Conservation (phyloP, 2,329 filamentous ascomycete species). For the Paecilomyces formosus region DNA sequence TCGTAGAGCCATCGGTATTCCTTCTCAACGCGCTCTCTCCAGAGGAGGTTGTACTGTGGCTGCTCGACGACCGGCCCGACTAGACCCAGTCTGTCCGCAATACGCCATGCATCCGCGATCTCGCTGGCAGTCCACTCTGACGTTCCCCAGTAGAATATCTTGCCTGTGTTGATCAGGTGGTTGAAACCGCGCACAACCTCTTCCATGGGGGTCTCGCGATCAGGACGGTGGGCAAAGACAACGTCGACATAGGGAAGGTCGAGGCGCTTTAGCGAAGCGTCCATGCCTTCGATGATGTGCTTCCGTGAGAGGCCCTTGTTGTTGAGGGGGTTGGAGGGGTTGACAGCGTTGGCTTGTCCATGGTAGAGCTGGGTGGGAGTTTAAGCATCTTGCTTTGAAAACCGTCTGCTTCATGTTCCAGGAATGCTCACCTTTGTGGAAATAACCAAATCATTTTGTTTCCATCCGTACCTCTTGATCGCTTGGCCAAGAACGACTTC, state of each 20-base stretch:
- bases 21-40: conserved; percentile 54
- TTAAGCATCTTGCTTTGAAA: background rate
- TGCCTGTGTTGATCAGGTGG: conserved; percentile 59
- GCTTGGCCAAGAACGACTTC: conserved; percentile 50
- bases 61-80: conserved; percentile 61
- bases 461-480: conserved; percentile 52
- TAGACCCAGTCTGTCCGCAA: conserved; percentile 53
- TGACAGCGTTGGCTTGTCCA: conserved; percentile 53
- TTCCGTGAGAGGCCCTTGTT: conserved; percentile 62
- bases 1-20: conserved; percentile 56
- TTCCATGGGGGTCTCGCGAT: conserved; percentile 61
- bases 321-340: conserved; percentile 55
- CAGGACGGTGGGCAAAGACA: conserved; percentile 61
- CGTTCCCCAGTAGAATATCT: conserved; percentile 65
- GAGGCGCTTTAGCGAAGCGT: conserved; percentile 53
- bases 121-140: conserved; percentile 61
- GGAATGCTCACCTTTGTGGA: conserved; percentile 21
- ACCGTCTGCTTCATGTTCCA: background rate
- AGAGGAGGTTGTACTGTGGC: conserved; percentile 59
- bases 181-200: conserved; percentile 66
- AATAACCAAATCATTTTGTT: conserved; percentile 44
- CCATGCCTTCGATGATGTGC: conserved; percentile 61
- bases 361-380: conserved; percentile 49
- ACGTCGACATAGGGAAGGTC: conserved; percentile 63
- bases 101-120: conserved; percentile 56